These are phyloP conservation scores for Sporothrix brasiliensis DNA, from an alignment of 2,329 filamentous ascomycete species.

Conservation along the genomic window DNA sequence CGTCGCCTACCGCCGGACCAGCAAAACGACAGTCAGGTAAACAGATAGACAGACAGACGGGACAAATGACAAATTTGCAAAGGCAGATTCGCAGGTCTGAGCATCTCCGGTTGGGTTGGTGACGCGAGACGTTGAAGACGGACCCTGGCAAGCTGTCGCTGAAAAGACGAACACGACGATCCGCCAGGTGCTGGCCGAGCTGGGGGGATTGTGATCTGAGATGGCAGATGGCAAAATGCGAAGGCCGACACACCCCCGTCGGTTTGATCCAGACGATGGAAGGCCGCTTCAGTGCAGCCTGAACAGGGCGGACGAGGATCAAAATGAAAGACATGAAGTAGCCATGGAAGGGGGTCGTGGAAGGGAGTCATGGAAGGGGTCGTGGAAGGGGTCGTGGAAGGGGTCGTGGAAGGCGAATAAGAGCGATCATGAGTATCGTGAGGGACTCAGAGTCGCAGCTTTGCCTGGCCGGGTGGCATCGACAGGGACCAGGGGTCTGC, in stretches of 20 bases:
- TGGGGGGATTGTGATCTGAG: constrained; percentile 6
- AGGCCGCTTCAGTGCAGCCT: background rate
- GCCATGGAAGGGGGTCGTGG: too few relatives aligned
- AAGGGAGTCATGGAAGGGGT: background rate
- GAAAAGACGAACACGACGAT: background rate
- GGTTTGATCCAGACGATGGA: constrained; percentile 16
- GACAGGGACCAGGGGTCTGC: constrained; percentile 26
- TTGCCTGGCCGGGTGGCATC: constrained; percentile 17
- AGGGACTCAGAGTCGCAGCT: constrained; percentile 19
- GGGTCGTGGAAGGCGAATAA: constrained; percentile 5
- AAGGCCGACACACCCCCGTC: background rate
- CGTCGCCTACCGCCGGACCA: constrained; percentile 4
- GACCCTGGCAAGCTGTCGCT: background rate
- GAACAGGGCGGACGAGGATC: constrained; percentile 5
- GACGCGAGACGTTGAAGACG: background rate
- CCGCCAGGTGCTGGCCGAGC: constrained; percentile 1
- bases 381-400: constrained; percentile 20
- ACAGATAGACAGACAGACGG: background rate
- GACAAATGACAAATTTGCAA: constrained; percentile 10
- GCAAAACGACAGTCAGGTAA: background rate
- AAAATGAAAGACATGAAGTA: background rate
- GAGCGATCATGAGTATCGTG: constrained; percentile 16
- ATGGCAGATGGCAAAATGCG: background rate
- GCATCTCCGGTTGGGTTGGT: constrained; percentile 19
- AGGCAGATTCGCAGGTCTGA: background rate